Evolutionary conservation across 495 filamentous ascomycete genomes (phyloP).

Genomic region (Staphylotrichum longicolle): DNA sequence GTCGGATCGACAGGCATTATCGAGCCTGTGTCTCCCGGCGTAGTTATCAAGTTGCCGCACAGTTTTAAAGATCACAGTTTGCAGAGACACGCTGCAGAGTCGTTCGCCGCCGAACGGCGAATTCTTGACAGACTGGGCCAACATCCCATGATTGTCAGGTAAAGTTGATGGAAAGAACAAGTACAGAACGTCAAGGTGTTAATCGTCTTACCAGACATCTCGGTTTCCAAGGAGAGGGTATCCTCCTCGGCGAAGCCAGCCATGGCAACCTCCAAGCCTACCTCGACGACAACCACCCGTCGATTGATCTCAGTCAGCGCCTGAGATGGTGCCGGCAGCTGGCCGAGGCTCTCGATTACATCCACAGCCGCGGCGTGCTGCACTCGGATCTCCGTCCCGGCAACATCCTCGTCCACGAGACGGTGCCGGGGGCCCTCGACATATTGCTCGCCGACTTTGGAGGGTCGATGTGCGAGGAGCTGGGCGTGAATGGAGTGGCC

Average conservation of each 20-base stretch:
- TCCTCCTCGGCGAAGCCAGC: not conserved
- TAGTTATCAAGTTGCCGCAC: no score
- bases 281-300: not conserved
- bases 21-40: no score
- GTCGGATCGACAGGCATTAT: no score
- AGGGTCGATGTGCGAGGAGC: not conserved
- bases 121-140: not conserved
- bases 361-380: slow-evolving; percentile 2
- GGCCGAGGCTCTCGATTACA: slow-evolving; percentile 1
- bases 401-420: slow-evolving; percentile 2
- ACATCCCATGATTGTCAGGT: not conserved
- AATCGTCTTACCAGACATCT: not conserved
- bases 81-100: no score
- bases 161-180: not conserved
- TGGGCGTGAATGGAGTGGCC: not conserved
- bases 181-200: not conserved
- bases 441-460: slow-evolving; percentile 2
- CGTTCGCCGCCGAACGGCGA: not conserved
- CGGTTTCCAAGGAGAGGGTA: not conserved
- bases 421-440: not conserved
- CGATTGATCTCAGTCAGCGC: not conserved
- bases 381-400: not conserved
- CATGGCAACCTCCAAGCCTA: slow-evolving; percentile 3
- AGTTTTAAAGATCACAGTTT: no score
- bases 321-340: slow-evolving; percentile 2